Conservation (phyloP, 2,329 filamentous ascomycete genomes). For the Neonectria hederae region DNA sequence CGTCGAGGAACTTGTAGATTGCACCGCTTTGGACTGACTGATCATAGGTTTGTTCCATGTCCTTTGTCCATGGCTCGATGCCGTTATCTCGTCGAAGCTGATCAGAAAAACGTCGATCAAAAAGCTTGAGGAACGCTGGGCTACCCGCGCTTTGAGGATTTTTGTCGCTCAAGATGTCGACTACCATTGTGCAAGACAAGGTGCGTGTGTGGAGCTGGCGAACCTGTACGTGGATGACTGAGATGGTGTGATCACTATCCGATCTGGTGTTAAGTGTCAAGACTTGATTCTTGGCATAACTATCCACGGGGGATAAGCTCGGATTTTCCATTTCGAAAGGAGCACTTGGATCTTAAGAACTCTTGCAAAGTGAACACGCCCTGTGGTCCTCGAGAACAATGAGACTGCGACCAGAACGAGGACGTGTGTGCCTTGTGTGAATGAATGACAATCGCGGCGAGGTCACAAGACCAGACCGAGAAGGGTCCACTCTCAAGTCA, state of each 20-base stretch:
- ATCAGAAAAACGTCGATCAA: background rate
- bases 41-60: background rate
- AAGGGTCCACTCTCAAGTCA: too few species aligned
- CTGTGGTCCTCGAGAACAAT: too few species aligned
- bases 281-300: too few species aligned
- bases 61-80: background rate
- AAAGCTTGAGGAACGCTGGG: background rate
- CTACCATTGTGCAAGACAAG: background rate
- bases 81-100: background rate
- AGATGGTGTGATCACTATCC: background rate
- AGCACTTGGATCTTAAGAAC: too few species aligned
- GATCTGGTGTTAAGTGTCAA: background rate
- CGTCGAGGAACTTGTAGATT: background rate
- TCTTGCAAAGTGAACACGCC: too few species aligned
- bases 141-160: background rate
- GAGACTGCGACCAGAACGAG: too few species aligned
- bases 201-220: background rate
- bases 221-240: background rate
- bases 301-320: too few species aligned
- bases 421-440: too few species aligned
- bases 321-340: too few species aligned
- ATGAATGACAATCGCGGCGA: too few species aligned
- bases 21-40: background rate
- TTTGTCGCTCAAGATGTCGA: background rate
- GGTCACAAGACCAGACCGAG: too few species aligned